Base-by-base conservation (phyloP, 371 early-diverging fungal genomes). In the Rhizomucor pusillus region DNA sequence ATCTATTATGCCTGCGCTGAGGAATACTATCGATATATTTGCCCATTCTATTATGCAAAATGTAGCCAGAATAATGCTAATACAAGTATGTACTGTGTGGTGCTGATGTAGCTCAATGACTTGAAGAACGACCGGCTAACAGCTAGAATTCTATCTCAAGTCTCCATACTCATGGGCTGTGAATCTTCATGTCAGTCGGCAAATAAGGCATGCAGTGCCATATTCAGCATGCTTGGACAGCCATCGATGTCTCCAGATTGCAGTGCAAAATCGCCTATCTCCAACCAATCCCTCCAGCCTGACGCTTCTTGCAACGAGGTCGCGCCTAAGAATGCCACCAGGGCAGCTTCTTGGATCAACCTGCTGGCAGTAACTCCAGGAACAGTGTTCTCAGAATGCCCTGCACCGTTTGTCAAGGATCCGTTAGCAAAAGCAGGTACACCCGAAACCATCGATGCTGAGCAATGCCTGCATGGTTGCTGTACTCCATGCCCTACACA, bases 221-320 rank as follows among this genome's bases (percentile, higher is more conserved):
- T 75, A 14, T 73, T 84, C 40, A 59, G 52, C 7, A 57, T 62
- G 37, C 56, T 69, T n/a, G 66, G 66, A 3, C 60, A 69, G 54
- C 53, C 65, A 3, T 20, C 50, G 20, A n/a, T 62, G 9, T 46
- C 81, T 5, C 82, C 85, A 34, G 55, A 84, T 39, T 84, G 85
- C 47, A 64, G 57, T 19, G 58, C 59, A 19, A 55, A 57, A 5
- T 49, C 57, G 1, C 67, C 69, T 18, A 49, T 52, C 10, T 61
- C 66, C 7, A 60, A 63, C 6, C 50, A 69, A 29, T 43, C 62
- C 5, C 70, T 62, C 25, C 76, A 73, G 50, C 67, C 74, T 18
- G 64, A 71, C 19, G 59, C 57, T 14, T 29, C 48, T 20, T 81
- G 82, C 56, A 81, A 81, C 56, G 56, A 56, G 18, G 58, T 74